Base-by-base conservation (phyloP, 2,329 filamentous ascomycete species). In the Cercospora brassicicola region DNA sequence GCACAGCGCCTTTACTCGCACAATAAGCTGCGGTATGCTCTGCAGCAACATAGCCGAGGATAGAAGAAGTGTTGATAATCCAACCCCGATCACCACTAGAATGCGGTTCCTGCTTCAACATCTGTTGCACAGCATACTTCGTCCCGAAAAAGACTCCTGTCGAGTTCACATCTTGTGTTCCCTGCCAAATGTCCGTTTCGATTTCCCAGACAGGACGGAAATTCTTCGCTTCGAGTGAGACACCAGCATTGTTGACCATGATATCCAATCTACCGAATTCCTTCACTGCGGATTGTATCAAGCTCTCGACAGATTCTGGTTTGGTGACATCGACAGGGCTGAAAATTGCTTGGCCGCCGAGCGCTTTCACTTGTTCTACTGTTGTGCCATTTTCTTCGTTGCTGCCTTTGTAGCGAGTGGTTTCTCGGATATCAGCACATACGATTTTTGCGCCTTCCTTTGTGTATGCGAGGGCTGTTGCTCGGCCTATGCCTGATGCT, bases 31-130 rank as follows among this genome's bases (percentile, higher is more conserved):
- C 69, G 1, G 68, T 68, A 26, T 78, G 78, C 51, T 81, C 78
- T 56, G 84, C 83, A 0, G 71, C 83, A 0, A 84, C 78, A 0
- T 82, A 66, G 0, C 82, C 84, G 39, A 79, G 76, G 13, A 84
- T 80, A 1, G 81, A 83, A 0, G 83, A 79, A 0, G 82, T 81
- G 62, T 85, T 86, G 51, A 86, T 79, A 59, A 86, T 83, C 81
- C 83, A 85, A 0, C 84, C 84, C 26, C 82, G 69, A 56, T 84
- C 80, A 15, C 83, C 81, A 2, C 70, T 74, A 1, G 70, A 67
- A 3, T 78, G 74, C 0, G 78, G 79, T 0, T 81, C 76, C 68
- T 88, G 86, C 6, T 77, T 76, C 10, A 86, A 75, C 83, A 88
- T 86, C 68, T 86, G 85, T 0, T 67, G 65, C 1, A 79, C 75